Conservation (phyloP, 2,329 filamentous ascomycete species). For the Teratosphaeria gauchensis region DNA sequence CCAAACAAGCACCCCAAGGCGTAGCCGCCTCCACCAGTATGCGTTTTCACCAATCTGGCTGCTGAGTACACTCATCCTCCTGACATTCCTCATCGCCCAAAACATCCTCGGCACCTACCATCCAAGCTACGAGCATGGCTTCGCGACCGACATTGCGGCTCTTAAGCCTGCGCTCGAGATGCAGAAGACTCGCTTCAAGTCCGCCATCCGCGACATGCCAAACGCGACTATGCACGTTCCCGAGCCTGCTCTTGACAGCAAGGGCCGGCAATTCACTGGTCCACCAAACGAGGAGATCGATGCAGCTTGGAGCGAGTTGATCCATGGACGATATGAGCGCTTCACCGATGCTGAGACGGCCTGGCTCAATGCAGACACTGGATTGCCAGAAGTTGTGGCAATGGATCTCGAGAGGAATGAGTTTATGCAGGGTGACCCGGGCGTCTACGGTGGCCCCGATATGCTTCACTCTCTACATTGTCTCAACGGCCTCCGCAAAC, state of each 20-base stretch:
- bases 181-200: slow-evolving; percentile 1
- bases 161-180: slow-evolving; percentile 3
- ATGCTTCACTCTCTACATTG: slow-evolving; percentile 9
- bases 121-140: neutral
- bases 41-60: slow-evolving; percentile 1
- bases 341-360: slow-evolving; percentile 2
- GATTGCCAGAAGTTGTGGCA: neutral
- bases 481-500: slow-evolving; percentile 4
- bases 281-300: slow-evolving; percentile 4
- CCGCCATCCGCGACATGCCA: slow-evolving; percentile 2
- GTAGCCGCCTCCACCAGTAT: neutral
- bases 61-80: neutral
- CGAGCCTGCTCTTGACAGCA: slow-evolving; percentile 3
- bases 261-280: slow-evolving; percentile 4
- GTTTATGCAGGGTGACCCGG: neutral
- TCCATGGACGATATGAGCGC: slow-evolving; percentile 6
- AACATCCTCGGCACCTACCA: neutral
- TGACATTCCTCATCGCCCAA: slow-evolving; percentile 2
- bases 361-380: slow-evolving; percentile 1
- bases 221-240: slow-evolving; percentile 5
- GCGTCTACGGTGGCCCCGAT: slow-evolving; percentile 6
- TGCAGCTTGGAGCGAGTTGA: slow-evolving; percentile 4
- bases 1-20: neutral
- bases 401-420: neutral
- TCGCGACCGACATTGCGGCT: neutral